A percentile compares a stretch with the other conserved stretches of the same genome.
Evolutionary conservation across 139 green algal species (phyloP).

Genomic region (Mychonastes homosphaera): DNA sequence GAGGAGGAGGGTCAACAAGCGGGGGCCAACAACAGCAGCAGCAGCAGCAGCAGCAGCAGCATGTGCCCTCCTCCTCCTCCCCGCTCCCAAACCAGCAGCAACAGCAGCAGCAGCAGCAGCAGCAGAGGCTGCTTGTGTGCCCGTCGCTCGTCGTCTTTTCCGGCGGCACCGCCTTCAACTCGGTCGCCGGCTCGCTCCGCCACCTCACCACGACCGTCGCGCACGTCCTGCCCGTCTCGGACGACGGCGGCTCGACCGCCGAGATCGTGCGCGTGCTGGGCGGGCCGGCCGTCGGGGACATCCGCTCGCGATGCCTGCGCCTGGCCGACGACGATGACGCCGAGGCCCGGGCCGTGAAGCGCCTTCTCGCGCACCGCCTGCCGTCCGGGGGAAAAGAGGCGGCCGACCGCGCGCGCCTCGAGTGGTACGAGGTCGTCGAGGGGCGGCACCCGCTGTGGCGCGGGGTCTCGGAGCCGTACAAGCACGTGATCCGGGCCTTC

Average conservation of each 20-base stretch:
- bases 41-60: neutral
- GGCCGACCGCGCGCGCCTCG: slow-evolving; percentile 58
- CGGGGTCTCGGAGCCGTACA: slow-evolving; percentile 89
- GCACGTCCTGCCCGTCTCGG: slow-evolving; percentile 92
- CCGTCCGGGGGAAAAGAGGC: slow-evolving; percentile 23
- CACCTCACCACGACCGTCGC: slow-evolving; percentile 69
- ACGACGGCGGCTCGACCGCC: slow-evolving; percentile 92
- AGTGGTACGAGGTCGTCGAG: slow-evolving; percentile 84
- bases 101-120: neutral
- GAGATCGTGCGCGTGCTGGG: slow-evolving; percentile 97
- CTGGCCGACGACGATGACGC: slow-evolving; percentile 77
- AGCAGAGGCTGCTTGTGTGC: slow-evolving; percentile 9
- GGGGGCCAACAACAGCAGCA: neutral
- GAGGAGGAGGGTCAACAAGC: neutral
- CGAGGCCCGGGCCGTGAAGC: slow-evolving; percentile 73
- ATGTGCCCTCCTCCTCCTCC: neutral
- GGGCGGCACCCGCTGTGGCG: slow-evolving; percentile 83
- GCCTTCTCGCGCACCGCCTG: slow-evolving; percentile 83
- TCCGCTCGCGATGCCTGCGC: slow-evolving; percentile 86
- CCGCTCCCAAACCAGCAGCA: neutral
- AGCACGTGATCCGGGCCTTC: slow-evolving; percentile 95
- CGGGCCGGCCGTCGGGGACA: slow-evolving; percentile 93
- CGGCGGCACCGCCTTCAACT: slow-evolving; percentile 97
- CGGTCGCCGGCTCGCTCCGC: slow-evolving; percentile 66
- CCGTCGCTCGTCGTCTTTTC: slow-evolving; percentile 78